Percentiles rank a stretch among this genome's conserved stretches.
Evolutionary conservation across 2,329 filamentous ascomycete species (phyloP).

Genomic region (Cordyceps cicadae): DNA sequence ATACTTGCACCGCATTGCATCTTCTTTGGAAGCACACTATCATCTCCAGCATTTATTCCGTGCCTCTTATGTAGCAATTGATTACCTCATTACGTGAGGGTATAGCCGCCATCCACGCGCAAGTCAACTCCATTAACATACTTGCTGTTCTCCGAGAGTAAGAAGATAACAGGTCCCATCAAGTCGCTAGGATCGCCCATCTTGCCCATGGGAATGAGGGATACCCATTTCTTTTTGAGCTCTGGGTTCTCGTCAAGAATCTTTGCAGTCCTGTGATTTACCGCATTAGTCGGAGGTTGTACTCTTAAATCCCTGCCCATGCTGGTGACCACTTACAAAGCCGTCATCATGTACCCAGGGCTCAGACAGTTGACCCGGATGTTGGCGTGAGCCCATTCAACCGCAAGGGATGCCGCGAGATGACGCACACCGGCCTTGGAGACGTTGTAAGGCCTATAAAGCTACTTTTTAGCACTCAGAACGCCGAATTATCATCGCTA

Average conservation of each 20-base stretch:
- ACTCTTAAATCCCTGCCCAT: not conserved
- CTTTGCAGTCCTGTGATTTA: constrained; percentile 64
- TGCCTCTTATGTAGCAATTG: too few relatives aligned
- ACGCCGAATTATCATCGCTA: not conserved
- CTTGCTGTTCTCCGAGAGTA: constrained; percentile 68
- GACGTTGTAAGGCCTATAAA: constrained; percentile 68
- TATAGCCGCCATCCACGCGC: constrained; percentile 82
- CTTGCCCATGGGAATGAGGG: constrained; percentile 83
- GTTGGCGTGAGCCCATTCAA: constrained; percentile 82
- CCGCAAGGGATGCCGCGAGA: constrained; percentile 75
- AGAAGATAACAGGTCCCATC: constrained; percentile 85
- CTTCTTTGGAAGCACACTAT: too few relatives aligned
- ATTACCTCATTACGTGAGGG: constrained; percentile 51
- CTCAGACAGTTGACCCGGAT: constrained; percentile 95
- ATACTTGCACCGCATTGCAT: too few relatives aligned
- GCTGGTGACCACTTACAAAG: constrained; percentile 56
- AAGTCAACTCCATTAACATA: constrained; percentile 70
- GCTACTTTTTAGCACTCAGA: constrained; percentile 12
- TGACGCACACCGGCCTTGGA: constrained; percentile 89
- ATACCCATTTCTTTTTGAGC: constrained; percentile 83
- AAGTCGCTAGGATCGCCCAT: constrained; percentile 89
- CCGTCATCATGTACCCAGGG: constrained; percentile 93
- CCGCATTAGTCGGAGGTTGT: not conserved
- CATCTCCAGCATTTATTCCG: too few relatives aligned
- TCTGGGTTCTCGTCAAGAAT: constrained; percentile 91